A percentile compares a stretch with the other conserved stretches of the same genome.
Evolutionary conservation across 1,139 yeast species (phyloP).

Genomic region (Entelexis paramagnoliae): DNA sequence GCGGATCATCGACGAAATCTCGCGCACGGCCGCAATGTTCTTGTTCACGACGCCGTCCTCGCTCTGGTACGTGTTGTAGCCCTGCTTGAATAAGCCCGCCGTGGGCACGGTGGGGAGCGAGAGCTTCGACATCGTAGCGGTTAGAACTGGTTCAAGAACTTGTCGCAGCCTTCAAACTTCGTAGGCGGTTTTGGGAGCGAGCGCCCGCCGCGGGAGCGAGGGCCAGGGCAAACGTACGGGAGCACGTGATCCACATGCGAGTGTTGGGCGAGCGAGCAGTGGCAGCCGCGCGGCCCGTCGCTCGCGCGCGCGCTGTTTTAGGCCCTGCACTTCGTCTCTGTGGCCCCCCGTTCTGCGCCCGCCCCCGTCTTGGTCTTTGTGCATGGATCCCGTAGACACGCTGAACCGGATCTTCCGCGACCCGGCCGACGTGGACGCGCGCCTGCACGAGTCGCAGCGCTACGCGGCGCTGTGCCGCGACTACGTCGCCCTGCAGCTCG

Average conservation of each 20-base stretch:
- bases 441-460: conserved; percentile 22
- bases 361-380: too few relatives aligned
- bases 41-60: conserved; percentile 92
- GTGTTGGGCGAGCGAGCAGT: too few relatives aligned
- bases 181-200: too few relatives aligned
- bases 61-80: conserved; percentile 78
- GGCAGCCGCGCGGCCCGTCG: too few relatives aligned
- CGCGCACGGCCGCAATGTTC: conserved; percentile 89
- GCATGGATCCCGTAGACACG: conserved; percentile 19
- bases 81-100: conserved; percentile 88
- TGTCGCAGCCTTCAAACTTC: too few relatives aligned
- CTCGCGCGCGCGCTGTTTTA: too few relatives aligned
- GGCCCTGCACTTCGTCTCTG: too few relatives aligned
- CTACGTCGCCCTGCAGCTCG: conserved; percentile 39
- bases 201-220: too few relatives aligned
- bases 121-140: conserved; percentile 51
- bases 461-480: conserved; percentile 37
- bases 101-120: conserved; percentile 90
- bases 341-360: too few relatives aligned
- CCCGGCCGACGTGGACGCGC: conserved; percentile 13
- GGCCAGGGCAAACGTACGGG: too few relatives aligned
- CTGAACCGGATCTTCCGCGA: conserved; percentile 21
- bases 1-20: conserved; percentile 79
- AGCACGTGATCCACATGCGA: too few relatives aligned
- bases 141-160: too few relatives aligned